Evolutionary conservation across 208 protist species (phyloP).

Genomic region (Acanthamoeba castellanii): DNA sequence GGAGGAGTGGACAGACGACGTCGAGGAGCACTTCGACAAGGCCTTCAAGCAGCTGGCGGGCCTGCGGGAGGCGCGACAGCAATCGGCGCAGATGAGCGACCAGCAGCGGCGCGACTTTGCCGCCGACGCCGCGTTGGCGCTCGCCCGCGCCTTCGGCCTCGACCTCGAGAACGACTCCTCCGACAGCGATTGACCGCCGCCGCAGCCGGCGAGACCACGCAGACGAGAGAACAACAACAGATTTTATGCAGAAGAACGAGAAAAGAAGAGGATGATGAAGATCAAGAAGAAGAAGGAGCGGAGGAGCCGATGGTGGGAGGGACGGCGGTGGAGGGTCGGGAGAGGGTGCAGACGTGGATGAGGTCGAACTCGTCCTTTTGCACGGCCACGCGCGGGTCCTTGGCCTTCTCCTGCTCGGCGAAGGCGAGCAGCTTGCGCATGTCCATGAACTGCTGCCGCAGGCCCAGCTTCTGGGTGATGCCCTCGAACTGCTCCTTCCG

Average conservation of each 20-base stretch:
- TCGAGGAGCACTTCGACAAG: background rate
- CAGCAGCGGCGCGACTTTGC: background rate
- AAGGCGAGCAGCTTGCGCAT: slow-evolving; percentile 49
- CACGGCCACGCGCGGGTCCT: slow-evolving; percentile 21
- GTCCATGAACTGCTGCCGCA: slow-evolving; percentile 52
- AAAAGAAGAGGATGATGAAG: too few species aligned
- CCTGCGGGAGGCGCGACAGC: background rate
- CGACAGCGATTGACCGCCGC: background rate
- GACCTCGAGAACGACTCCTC: background rate
- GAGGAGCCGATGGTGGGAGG: slow-evolving; percentile 28
- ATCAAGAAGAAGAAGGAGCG: background rate
- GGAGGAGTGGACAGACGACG: background rate
- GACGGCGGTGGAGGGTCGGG: background rate
- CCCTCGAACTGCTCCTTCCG: slow-evolving; percentile 37
- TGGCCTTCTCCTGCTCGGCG: slow-evolving; percentile 40
- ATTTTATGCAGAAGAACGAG: too few species aligned
- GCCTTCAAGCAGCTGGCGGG: slow-evolving; percentile 43
- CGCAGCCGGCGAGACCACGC: background rate
- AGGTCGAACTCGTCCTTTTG: slow-evolving; percentile 22
- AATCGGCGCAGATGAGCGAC: slow-evolving; percentile 22
- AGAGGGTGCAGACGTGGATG: slow-evolving; percentile 41
- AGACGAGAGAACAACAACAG: background rate
- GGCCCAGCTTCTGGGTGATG: slow-evolving; percentile 2
- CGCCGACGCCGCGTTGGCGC: background rate
- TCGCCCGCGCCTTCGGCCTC: slow-evolving; percentile 23